These are phyloP conservation scores for Suaeda aralocaspica DNA, from an alignment of 148 eudicot genomes.

Conservation along the genomic window DNA sequence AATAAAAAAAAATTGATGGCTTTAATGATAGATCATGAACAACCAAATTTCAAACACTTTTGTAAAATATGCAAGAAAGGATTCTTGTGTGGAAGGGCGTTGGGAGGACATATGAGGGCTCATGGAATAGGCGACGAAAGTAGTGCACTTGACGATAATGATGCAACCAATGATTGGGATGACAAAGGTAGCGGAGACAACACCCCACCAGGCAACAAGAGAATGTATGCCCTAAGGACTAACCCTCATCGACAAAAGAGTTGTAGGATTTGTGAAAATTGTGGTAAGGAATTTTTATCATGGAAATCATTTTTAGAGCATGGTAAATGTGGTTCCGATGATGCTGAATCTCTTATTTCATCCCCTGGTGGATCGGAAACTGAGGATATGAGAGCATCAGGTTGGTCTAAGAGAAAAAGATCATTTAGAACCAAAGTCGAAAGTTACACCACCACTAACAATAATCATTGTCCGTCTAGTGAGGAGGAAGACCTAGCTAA, in stretches of 20 bases:
- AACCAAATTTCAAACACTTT: constrained; percentile 65
- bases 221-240: constrained; percentile 73
- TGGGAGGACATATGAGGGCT: constrained; percentile 97
- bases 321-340: constrained; percentile 64
- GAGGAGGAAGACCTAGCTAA: constrained; percentile 63
- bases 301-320: constrained; percentile 91
- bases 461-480: constrained; percentile 28
- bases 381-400: constrained; percentile 36
- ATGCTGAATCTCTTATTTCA: constrained; percentile 48
- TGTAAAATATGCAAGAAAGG: constrained; percentile 88
- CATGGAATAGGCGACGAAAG: constrained; percentile 81
- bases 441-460: constrained; percentile 9
- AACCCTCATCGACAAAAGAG: constrained; percentile 71
- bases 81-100: constrained; percentile 85
- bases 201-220: constrained; percentile 36
- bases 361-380: constrained; percentile 42
- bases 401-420: constrained; percentile 75
- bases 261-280: constrained; percentile 59
- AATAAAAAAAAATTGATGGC: constrained; percentile 38
- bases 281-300: constrained; percentile 71
- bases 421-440: constrained; percentile 56
- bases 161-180: constrained; percentile 65
- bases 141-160: constrained; percentile 49
- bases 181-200: constrained; percentile 39
- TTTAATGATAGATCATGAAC: constrained; percentile 42